These are phyloP conservation scores for Deuterostichococcus epilithicus DNA, from an alignment of 139 green algal species.

Conservation along the genomic window DNA sequence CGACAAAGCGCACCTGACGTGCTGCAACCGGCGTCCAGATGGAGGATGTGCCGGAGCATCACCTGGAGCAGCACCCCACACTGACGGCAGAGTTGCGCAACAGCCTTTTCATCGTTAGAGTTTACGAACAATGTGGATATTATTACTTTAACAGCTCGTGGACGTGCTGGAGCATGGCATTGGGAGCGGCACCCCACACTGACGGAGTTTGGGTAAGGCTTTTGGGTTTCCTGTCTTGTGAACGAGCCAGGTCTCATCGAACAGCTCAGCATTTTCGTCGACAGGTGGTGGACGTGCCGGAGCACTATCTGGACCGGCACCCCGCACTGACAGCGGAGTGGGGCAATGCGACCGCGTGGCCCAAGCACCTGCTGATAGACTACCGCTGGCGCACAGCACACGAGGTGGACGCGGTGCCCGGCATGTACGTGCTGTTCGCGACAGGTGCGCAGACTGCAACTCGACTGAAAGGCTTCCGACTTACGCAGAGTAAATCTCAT, in stretches of 20 bases:
- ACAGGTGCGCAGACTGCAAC: constrained; percentile 14
- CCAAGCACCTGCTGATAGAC: constrained; percentile 70
- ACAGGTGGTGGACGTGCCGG: constrained; percentile 35
- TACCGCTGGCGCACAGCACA: constrained; percentile 46
- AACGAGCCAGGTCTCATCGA: neutral
- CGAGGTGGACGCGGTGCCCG: constrained; percentile 51
- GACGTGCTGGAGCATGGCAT: no score
- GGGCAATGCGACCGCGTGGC: constrained; percentile 56
- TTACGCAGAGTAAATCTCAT: no score
- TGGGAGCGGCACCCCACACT: neutral
- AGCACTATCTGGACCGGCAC: constrained; percentile 35
- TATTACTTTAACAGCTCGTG: no score
- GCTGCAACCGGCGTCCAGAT: neutral
- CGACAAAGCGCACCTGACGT: no score
- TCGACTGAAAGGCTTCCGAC: no score
- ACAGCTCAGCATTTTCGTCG: neutral
- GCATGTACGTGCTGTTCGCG: constrained; percentile 52
- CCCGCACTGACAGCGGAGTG: constrained; percentile 45
- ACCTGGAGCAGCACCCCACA: no score
- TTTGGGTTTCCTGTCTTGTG: neutral
- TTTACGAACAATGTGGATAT: no score
- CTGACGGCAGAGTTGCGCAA: no score
- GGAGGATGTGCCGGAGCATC: no score
- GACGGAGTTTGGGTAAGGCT: neutral
- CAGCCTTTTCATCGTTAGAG: no score